Conservation (phyloP, 192 early-diverging fungal genomes). For the Rhizoclosmatium globosum region DNA sequence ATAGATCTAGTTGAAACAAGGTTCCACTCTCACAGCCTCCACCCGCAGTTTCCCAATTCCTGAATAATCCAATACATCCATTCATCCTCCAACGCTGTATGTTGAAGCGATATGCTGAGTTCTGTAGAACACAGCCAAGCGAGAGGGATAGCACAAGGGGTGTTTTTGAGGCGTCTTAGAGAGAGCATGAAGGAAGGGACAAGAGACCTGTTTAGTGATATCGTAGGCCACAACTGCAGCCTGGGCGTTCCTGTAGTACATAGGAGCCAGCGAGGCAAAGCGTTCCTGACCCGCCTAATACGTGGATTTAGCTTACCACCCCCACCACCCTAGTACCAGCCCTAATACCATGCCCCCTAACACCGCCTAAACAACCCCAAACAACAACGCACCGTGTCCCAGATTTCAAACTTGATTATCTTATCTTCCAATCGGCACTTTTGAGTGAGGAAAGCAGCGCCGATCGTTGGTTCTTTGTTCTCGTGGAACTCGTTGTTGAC, state of each 20-base stretch:
- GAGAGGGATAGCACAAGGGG: not conserved
- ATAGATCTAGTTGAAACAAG: too few relatives aligned
- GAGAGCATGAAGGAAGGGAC: too few relatives aligned
- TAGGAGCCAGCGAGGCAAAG: constrained; percentile 92
- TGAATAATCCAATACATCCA: too few relatives aligned
- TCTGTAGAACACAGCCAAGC: too few relatives aligned
- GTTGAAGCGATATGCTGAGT: too few relatives aligned
- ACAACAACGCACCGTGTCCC: constrained; percentile 62
- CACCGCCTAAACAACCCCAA: not conserved
- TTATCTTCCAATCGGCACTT: constrained; percentile 93
- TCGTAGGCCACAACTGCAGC: constrained; percentile 97
- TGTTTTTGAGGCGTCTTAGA: too few relatives aligned
- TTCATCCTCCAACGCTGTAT: too few relatives aligned
- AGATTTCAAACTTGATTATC: constrained; percentile 94
- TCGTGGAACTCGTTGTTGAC: constrained; percentile 95
- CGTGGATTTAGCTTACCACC: not conserved
- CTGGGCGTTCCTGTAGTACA: constrained; percentile 99
- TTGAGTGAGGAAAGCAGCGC: constrained; percentile 83
- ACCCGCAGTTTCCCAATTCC: too few relatives aligned
- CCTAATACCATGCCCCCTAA: constrained; percentile 26
- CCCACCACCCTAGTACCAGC: not conserved
- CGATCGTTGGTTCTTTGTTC: constrained; percentile 98
- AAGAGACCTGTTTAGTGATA: constrained; percentile 77
- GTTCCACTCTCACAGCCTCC: too few relatives aligned
- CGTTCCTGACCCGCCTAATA: constrained; percentile 95